A percentile compares a stretch with the other conserved stretches of the same genome.
Conservation (phyloP, 306 rosid species). For the Abrus pulchellus region DNA sequence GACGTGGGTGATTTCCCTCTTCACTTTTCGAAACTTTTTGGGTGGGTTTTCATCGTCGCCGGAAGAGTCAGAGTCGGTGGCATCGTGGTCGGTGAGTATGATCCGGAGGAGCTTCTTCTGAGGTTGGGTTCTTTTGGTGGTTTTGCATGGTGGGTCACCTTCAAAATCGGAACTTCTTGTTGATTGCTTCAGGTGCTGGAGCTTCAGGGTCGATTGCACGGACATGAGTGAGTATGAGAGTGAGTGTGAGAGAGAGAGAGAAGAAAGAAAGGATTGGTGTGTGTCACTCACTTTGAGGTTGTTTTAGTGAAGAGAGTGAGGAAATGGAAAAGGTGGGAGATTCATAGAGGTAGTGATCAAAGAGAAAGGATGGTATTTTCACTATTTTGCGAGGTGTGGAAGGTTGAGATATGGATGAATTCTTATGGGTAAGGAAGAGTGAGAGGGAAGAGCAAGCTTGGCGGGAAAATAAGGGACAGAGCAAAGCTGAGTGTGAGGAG, state of each 20-base stretch:
- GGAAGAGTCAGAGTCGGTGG: conserved; percentile 84
- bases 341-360: not conserved
- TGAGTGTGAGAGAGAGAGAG: too few species aligned
- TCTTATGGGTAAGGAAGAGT: not conserved
- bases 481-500: conserved; percentile 54
- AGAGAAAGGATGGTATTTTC: too few species aligned
- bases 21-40: conserved; percentile 24
- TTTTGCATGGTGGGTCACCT: conserved; percentile 45
- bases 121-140: conserved; percentile 21
- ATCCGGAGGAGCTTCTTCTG: conserved; percentile 60
- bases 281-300: not conserved
- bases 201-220: conserved; percentile 37
- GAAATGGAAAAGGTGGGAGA: not conserved
- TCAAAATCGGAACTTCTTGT: conserved; percentile 39
- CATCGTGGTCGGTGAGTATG: conserved; percentile 79
- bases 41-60: conserved; percentile 57
- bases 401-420: not conserved
- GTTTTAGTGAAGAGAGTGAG: not conserved
- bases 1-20: conserved; percentile 59
- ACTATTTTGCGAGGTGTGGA: not conserved
- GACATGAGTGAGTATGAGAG: conserved; percentile 12
- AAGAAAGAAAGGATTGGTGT: too few species aligned
- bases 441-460: conserved; percentile 29
- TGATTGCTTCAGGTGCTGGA: conserved; percentile 19
- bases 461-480: conserved; percentile 50